Percentiles rank a stretch among this genome's conserved stretches.
These are phyloP conservation scores for Diversispora epigaea DNA, from an alignment of 192 early-diverging fungal species.

Conservation along the genomic window DNA sequence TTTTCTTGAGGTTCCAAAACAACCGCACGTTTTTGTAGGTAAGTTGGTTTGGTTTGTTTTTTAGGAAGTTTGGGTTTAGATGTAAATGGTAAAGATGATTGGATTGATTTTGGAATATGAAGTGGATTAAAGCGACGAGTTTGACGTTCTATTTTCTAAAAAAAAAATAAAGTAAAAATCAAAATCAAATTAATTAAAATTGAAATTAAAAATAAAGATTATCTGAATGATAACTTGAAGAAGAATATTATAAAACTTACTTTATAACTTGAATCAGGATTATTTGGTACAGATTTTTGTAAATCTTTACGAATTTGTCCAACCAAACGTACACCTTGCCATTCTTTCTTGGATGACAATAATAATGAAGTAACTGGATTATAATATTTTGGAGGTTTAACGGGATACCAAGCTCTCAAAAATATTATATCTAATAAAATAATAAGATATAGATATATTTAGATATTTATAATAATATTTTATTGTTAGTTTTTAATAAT, in stretches of 20 bases:
- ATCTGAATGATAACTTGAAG: not conserved
- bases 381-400: constrained; percentile 94
- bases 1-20: constrained; percentile 90
- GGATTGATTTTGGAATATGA: constrained; percentile 76
- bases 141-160: constrained; percentile 70
- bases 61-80: constrained; percentile 75
- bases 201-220: not conserved
- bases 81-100: constrained; percentile 84
- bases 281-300: constrained; percentile 63
- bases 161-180: not conserved
- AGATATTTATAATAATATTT: not conserved
- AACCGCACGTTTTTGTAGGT: constrained; percentile 73
- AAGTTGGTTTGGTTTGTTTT: constrained; percentile 52
- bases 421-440: constrained; percentile 86
- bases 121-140: constrained; percentile 80
- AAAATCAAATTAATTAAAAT: too few relatives aligned
- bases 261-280: constrained; percentile 86
- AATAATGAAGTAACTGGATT: constrained; percentile 96
- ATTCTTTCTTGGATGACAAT: constrained; percentile 68
- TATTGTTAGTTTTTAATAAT: too few relatives aligned
- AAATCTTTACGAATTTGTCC: constrained; percentile 79
- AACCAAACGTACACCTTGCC: constrained; percentile 87
- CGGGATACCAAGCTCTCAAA: constrained; percentile 93
- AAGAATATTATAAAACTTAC: constrained; percentile 44
- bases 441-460: not conserved